Base-by-base conservation (phyloP, 495 filamentous ascomycete genomes). In the Penicillium desertorum region DNA sequence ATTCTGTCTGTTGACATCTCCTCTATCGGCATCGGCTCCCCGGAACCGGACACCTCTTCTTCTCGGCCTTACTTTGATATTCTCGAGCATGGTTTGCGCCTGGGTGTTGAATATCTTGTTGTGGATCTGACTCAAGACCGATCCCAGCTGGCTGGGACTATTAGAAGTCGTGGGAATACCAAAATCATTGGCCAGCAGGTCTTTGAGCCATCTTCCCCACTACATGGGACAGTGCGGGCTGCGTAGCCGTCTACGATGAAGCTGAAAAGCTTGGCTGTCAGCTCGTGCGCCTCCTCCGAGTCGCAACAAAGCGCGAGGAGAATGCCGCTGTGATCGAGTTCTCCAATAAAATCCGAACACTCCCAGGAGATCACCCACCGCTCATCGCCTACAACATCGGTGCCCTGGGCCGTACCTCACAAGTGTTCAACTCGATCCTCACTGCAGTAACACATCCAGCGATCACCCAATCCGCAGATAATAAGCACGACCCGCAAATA, bases 321-420 rank as follows among this genome's bases (percentile, higher is more conserved):
- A 86, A 84, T 58, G 75, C 82, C 8, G 71, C 74, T 4, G 78
- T 88, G 2, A 68, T 81, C 22, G 74, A 76, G 6, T 88, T 91
- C 34, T 63, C 71, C 12, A 75, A 76, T 34, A 77, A 71, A 41
- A 71, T 82, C 16, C 68, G 73, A 16, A 61, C 71, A 1, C 62
- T 77, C 12, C 60, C 75, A 5, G 71, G 72, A 11, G 52, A 62
- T 2, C 69, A 71, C 39, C 79, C 83, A 0, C 80, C 82, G 0
- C 68, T 92, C 10, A 86, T 90, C 45, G 88, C 87, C 10, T 92
- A 88, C 70, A 89, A 91, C 64, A 77, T 86, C 34, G 89, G 89
- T 3, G 78, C 80, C 3, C 75, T 86, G 19, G 89, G 90, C 12
- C 80, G 84, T 3, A 79, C 83, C 1, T 89, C 86, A 5, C 81